A percentile compares a stretch with the other conserved stretches of the same genome.
phyloP scores from a whole-genome alignment of 1,284 basidiomycete species.

The Coniferiporia sulphurascens region DNA sequence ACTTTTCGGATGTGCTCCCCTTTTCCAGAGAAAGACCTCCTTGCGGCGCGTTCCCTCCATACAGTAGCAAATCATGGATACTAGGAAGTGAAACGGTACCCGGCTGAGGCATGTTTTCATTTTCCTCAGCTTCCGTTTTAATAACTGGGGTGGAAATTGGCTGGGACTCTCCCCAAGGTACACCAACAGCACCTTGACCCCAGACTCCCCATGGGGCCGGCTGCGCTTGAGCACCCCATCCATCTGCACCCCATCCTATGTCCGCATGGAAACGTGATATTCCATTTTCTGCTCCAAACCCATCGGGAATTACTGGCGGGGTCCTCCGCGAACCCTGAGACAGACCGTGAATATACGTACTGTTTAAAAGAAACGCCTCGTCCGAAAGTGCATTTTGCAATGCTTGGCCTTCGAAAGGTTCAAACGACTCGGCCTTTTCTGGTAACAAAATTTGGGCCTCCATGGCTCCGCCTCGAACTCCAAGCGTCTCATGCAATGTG shows the following conservation, averaged over 20 bases:
- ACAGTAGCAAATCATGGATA: no score
- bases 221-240: not conserved
- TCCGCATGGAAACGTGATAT: not conserved
- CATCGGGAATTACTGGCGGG: not conserved
- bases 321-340: not conserved
- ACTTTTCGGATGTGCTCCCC: no score
- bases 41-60: no score
- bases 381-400: conserved; percentile 1
- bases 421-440: not conserved
- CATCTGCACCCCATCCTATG: not conserved
- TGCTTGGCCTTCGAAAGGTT: not conserved
- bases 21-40: no score
- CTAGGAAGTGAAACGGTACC: no score
- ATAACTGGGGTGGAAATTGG: no score
- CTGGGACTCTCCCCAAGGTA: no score
- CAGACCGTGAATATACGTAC: not conserved
- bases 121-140: no score
- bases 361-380: not conserved
- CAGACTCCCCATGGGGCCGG: not conserved
- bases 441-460: not conserved
- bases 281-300: not conserved
- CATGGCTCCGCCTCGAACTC: not conserved
- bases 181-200: no score
- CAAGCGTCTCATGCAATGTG: not conserved
- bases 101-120: no score